Evolutionary conservation across 257 asterid species (phyloP), one percentile per base, ranked within the genome.

Genomic region (Nicotiana sylvestris): DNA sequence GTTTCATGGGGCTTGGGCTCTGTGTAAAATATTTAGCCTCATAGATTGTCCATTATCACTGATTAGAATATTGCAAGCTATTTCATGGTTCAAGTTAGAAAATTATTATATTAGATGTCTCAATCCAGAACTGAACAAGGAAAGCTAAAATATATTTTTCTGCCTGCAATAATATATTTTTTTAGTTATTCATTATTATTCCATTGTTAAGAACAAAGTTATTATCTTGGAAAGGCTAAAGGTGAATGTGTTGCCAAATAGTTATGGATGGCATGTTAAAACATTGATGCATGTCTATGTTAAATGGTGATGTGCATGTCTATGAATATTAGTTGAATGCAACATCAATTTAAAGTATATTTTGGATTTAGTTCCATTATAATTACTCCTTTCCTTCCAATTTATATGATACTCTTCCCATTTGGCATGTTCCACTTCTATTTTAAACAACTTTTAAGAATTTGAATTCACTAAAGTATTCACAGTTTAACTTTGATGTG

Each of bases 301-400:
- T 7, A 39, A 70, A 15, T 4, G 4, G 39, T 11, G 43, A 18
- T 68, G 78, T 43, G 78, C 35, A 39, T 21, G 58, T 5, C 12
- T 70, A 39, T 43, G 78, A 43, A 43, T 8, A 43, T 74, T 21
- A 72, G 62, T 21, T 49, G 80, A 25, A 74, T 74, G 27, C 62
- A 51, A 72, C 21, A 72, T 72, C 37, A 46, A 12, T 17, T 70
- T 49, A 74, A 49, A 15, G 27, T 51, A 74, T 74, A 51, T 49
- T 49, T 18, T 74, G 32, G 61, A 9, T 74, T 74, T 74, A 74
- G 15, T 74, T 74, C 39, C 79, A 25, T 74, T 72, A 46, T 72
- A 25, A 9, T 46, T 72, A 11, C 7, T 49, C 39, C 25, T 49
- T 25, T 37, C 39, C 16, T 27, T 74, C 61, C 25, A 49, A 11